A percentile compares a stretch with the other conserved stretches of the same genome.
Conservation (phyloP, 169 alveolate species). For the Cryptosporidium muris region DNA sequence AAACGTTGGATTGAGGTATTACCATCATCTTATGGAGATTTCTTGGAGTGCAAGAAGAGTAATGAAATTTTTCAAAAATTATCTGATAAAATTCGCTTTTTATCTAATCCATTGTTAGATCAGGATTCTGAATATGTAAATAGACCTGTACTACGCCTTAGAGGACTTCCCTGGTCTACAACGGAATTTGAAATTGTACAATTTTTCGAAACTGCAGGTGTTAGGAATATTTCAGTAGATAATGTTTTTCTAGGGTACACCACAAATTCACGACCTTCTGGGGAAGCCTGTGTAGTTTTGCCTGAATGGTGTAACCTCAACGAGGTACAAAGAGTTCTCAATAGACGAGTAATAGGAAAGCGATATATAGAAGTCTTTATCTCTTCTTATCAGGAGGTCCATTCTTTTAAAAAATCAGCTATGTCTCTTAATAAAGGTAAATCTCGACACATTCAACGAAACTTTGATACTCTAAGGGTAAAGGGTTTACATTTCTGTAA, state of each 20-base stretch:
- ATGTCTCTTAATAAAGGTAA: neutral
- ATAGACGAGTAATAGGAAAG: constrained; percentile 27
- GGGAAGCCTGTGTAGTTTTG: constrained; percentile 49
- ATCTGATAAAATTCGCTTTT: neutral
- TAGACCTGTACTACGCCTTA: constrained; percentile 71
- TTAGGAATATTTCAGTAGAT: neutral
- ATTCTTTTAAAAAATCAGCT: constrained; percentile 6
- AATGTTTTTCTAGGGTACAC: constrained; percentile 28
- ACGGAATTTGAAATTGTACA: constrained; percentile 73
- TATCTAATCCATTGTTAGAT: neutral
- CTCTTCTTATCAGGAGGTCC: constrained; percentile 18
- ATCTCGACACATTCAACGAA: neutral
- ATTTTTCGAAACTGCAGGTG: constrained; percentile 69
- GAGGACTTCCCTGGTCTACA: constrained; percentile 80
- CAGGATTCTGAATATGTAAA: neutral
- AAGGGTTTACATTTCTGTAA: neutral
- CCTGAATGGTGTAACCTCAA: constrained; percentile 32
- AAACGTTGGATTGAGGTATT: constrained; percentile 78
- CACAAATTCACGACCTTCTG: constrained; percentile 29
- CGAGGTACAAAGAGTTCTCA: constrained; percentile 29
- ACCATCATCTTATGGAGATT: constrained; percentile 35
- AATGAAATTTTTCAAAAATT: neutral
- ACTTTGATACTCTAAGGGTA: neutral
- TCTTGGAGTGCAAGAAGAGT: constrained; percentile 6
- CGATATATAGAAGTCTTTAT: constrained; percentile 56